A percentile compares a stretch with the other conserved stretches of the same genome.
Evolutionary conservation across 495 filamentous ascomycete genomes (phyloP).

Genomic region (Bombardia bombarda): DNA sequence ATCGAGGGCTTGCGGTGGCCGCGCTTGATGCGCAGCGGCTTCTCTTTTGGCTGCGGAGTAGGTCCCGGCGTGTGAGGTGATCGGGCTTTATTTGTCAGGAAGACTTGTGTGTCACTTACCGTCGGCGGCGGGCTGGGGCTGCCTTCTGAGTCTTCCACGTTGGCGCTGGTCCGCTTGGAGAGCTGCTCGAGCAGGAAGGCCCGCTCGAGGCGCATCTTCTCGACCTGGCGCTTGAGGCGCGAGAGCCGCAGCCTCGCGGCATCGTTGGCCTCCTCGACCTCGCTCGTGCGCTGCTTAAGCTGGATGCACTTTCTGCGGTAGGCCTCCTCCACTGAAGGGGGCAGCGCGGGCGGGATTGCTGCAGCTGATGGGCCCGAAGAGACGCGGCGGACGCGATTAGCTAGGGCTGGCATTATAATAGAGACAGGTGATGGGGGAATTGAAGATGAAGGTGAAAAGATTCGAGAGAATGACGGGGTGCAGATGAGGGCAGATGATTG

Average conservation of each 20-base stretch:
- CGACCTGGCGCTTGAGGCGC: constrained; percentile 73
- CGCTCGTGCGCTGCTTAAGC: constrained; percentile 79
- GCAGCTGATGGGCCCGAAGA: constrained; percentile 26
- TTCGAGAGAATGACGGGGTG: neutral
- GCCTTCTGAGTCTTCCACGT: constrained; percentile 65
- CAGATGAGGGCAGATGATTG: neutral
- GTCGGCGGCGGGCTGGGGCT: constrained; percentile 66
- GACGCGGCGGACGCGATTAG: neutral
- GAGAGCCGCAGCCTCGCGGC: constrained; percentile 64
- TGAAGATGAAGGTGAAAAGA: neutral
- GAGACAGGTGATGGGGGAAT: neutral
- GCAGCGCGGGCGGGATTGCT: constrained; percentile 53
- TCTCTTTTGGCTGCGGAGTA: constrained; percentile 68
- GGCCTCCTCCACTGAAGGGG: constrained; percentile 89
- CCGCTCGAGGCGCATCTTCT: constrained; percentile 85
- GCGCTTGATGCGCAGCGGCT: constrained; percentile 81
- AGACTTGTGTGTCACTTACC: constrained; percentile 43
- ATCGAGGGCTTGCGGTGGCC: constrained; percentile 51
- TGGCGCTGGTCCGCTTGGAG: constrained; percentile 73
- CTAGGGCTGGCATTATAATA: neutral
- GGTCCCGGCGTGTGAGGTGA: constrained; percentile 17
- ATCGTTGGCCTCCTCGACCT: constrained; percentile 86
- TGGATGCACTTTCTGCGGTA: constrained; percentile 97
- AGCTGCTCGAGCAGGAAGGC: constrained; percentile 86
- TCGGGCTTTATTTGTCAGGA: constrained; percentile 10